Evolutionary conservation across 1,284 basidiomycete genomes (phyloP), one percentile per base, ranked within the genome.

Genomic region (Ceratobasidium sp.): DNA sequence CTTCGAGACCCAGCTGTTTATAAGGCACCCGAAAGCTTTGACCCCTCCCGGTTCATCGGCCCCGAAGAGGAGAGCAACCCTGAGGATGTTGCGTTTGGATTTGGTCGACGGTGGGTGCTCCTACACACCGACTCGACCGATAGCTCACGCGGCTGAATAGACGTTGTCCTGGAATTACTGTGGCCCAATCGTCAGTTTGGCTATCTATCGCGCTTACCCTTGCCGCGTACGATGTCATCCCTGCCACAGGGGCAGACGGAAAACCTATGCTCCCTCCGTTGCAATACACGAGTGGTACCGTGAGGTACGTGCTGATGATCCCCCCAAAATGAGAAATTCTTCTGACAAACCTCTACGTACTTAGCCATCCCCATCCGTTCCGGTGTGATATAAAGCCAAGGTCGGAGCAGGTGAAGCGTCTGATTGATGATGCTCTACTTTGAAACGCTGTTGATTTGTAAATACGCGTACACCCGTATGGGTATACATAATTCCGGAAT

Each of bases 121-220:
- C 25, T 31, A n/a, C 20, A 25, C 4, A 54, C 38, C 13, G 2
- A 49, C 6, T 20, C 40, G 25, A 15, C 20, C 29, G 17, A 27
- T 52, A 27, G 29, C 10, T 35, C 6, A 50, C 42, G 20, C n/a
- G 1, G n/a, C 29, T 1, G 17, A 4, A 45, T 45, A 65, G 62
- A 7, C 62, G 62, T 17, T 65, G 62, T 32, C 62, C 62, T 10
- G 62, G 62, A n/a, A 52, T 52, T 5, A 3, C 49, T 29, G 62
- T 65, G 1, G 62, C 62, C 15, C 62, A 65, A 12, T 65, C 62
- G 15, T 65, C 62, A 2, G 62, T 65, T n/a, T 65, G 62, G 62
- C 49, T 65, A 2, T 65, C 62, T 1, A 65, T 65, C 4, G 49
- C 38, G 2, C 50, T 65, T 10, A 65, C 62, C 7, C 49, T 65